Base-by-base conservation (phyloP, 129 eudicot genomes). In the Flaveria sonorensis region DNA sequence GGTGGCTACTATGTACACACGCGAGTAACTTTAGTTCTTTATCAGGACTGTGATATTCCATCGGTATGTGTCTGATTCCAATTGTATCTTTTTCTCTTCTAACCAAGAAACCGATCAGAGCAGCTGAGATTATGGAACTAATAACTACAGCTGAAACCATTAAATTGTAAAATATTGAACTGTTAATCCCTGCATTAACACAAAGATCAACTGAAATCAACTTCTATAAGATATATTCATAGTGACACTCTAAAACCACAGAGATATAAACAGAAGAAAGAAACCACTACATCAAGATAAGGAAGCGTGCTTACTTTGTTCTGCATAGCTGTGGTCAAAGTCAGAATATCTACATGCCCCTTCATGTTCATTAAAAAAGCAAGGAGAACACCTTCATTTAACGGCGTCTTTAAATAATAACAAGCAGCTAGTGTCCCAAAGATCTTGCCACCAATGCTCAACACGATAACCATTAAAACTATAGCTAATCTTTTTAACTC, bases 371-470 rank as follows among this genome's bases (percentile, higher is more conserved):
- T 57, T 39, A 93, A 70, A 80, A 90, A 90, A 72, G 97, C 82
- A 76, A 90, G 87, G 26, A 90, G 88, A 40, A 88, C 89, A 23
- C 96, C 98, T 77, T 93, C 91, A 30, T 88, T 93, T 47, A 86
- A 16, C 1, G 98, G 98, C 51, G 82, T 84, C 67, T 88, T 93
- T n/a, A 88, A 77, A 79, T 83, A 86, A 63, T 12, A 76, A 73
- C 98, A 93, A 61, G 95, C 96, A 23, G 77, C 83, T 16, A 93
- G 86, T 15, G 96, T 88, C 9, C 98, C 98, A 3, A 76, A 75
- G 61, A 93, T 82, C 86, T 93, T 93, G 47, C 92, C 98, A 48
- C 96, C 98, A 36, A 90, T 82, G 83, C 98, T 86, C 84, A 88
- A 72, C 77, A 88, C 53, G 67, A 93, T 56, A 9, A 93, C 75